Evolutionary conservation across 1,139 yeast species (phyloP).

Genomic region (Scheffersomyces insectosa): DNA sequence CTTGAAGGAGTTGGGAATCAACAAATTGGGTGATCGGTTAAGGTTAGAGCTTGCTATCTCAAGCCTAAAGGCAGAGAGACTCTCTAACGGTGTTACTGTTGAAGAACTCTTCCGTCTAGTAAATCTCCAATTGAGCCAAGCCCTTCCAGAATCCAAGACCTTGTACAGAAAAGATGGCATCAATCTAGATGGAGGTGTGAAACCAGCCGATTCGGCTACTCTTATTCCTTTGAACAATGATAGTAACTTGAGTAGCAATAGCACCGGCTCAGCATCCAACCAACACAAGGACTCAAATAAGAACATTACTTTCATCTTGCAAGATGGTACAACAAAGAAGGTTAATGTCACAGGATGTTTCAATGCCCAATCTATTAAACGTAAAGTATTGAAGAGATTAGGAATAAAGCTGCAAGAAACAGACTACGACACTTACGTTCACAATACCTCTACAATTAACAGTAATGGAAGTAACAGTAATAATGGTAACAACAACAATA

Average conservation of each 20-base stretch:
- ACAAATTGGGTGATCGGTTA: conserved; percentile 79
- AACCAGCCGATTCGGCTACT: neutral
- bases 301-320: conserved; percentile 64
- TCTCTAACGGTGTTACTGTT: conserved; percentile 34
- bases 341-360: conserved; percentile 80
- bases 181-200: neutral
- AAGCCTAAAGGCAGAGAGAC: conserved; percentile 36
- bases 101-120: conserved; percentile 30
- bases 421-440: conserved; percentile 46
- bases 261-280: conserved; percentile 17
- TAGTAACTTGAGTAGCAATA: neutral
- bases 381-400: conserved; percentile 64
- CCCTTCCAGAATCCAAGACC: neutral
- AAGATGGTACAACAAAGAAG: conserved; percentile 72
- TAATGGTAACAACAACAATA: conserved; percentile 29
- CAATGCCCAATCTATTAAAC: conserved; percentile 77
- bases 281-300: conserved; percentile 41
- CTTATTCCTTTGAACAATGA: neutral
- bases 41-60: conserved; percentile 58
- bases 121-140: conserved; percentile 17
- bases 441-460: conserved; percentile 9
- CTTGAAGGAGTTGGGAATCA: conserved; percentile 73
- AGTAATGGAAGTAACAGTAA: conserved; percentile 9
- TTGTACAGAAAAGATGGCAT: conserved; percentile 2
- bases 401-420: conserved; percentile 46